phyloP scores from a whole-genome alignment of 192 early-diverging fungal genomes.

The Powellomyces hirtus region DNA sequence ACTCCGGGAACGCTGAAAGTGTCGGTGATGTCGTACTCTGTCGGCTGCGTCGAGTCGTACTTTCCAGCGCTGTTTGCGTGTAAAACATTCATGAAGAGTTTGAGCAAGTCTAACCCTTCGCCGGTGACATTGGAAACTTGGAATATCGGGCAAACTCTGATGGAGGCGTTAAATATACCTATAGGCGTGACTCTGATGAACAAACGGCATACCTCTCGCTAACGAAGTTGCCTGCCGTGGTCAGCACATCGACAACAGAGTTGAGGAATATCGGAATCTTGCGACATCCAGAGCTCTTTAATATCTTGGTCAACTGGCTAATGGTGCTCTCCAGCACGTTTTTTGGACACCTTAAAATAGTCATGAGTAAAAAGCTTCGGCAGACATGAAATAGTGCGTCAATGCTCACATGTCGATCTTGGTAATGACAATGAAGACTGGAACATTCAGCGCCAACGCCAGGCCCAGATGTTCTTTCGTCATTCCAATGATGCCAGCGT shows the following conservation, averaged over 20 bases:
- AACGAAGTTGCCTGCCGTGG: constrained; percentile 78
- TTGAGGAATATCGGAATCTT: constrained; percentile 89
- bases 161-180: neutral
- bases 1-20: constrained; percentile 89
- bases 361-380: too few relatives aligned
- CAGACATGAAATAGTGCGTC: too few relatives aligned
- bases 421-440: constrained; percentile 77
- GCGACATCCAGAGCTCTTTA: constrained; percentile 85
- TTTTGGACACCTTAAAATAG: constrained; percentile 90
- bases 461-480: constrained; percentile 85
- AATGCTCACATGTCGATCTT: too few relatives aligned
- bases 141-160: constrained; percentile 89
- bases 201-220: constrained; percentile 54
- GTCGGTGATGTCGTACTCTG: constrained; percentile 86
- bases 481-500: constrained; percentile 87
- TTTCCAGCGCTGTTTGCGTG: constrained; percentile 56
- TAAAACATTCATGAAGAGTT: constrained; percentile 82
- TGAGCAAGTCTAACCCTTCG: constrained; percentile 68
- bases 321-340: constrained; percentile 81
- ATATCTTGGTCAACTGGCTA: constrained; percentile 75
- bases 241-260: constrained; percentile 69
- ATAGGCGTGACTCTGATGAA: neutral
- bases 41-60: constrained; percentile 57
- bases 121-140: constrained; percentile 91
- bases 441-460: constrained; percentile 73